Conservation (phyloP, 2,329 filamentous ascomycete species). For the Fusarium sp. region DNA sequence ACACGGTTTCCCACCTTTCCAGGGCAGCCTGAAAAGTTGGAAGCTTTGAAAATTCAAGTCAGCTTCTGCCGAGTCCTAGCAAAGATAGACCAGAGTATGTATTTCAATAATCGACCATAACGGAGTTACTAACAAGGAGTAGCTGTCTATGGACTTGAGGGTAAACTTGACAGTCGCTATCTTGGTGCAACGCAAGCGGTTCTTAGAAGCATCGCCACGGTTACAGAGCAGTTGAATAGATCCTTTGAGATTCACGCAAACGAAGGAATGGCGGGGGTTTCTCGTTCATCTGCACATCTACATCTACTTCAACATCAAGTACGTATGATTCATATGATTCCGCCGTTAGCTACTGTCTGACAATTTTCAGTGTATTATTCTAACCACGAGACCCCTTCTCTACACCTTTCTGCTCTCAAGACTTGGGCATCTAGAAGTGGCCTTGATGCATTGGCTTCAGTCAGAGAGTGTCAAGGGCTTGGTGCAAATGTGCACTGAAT, state of each 20-base stretch:
- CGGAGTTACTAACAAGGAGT: background rate
- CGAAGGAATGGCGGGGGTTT: constrained; percentile 28
- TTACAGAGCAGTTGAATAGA: constrained; percentile 32
- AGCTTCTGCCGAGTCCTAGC: constrained; percentile 27
- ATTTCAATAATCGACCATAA: rapidly evolving
- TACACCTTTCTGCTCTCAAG: constrained; percentile 38
- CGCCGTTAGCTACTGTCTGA: background rate
- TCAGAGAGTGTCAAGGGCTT: constrained; percentile 31
- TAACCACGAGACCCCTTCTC: constrained; percentile 34
- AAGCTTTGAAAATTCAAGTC: constrained; percentile 31
- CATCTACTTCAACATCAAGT: constrained; percentile 39
- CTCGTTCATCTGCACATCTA: constrained; percentile 34
- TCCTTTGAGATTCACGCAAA: constrained; percentile 32
- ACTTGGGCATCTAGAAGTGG: constrained; percentile 33
- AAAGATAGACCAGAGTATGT: constrained; percentile 39
- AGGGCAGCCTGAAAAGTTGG: constrained; percentile 15
- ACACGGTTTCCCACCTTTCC: constrained; percentile 24
- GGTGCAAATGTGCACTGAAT: constrained; percentile 24
- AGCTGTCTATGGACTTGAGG: constrained; percentile 41
- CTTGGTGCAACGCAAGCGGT: constrained; percentile 31
- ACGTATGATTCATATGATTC: background rate
- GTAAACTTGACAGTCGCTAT: constrained; percentile 41
- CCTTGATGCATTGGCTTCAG: constrained; percentile 38
- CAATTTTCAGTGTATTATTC: constrained; percentile 28
- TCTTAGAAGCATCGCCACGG: constrained; percentile 35